A percentile compares a stretch with the other conserved stretches of the same genome.
These are phyloP conservation scores for Sporisorium reilianum DNA, from an alignment of 1,284 basidiomycete species.

Conservation along the genomic window DNA sequence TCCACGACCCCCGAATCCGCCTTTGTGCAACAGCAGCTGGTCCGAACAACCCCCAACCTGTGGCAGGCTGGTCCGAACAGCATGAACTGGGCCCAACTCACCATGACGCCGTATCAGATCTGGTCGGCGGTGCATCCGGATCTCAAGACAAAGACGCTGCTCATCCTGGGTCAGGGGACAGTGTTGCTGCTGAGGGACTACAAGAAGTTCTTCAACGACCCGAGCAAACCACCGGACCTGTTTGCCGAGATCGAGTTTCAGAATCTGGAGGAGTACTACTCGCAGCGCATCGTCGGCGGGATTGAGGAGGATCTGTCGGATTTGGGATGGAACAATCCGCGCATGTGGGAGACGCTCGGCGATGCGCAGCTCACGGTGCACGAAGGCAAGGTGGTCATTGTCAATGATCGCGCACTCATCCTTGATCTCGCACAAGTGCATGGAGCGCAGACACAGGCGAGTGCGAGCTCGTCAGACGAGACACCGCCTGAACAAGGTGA, in stretches of 20 bases:
- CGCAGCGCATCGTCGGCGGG: not conserved
- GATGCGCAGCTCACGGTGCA: slow-evolving; percentile 48
- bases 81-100: slow-evolving; percentile 41
- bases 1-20: slow-evolving; percentile 4
- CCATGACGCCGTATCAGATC: slow-evolving; percentile 43
- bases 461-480: not conserved
- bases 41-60: slow-evolving; percentile 12
- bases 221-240: slow-evolving; percentile 18
- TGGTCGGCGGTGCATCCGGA: slow-evolving; percentile 63
- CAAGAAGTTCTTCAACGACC: slow-evolving; percentile 37
- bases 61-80: slow-evolving; percentile 46
- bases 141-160: slow-evolving; percentile 53
- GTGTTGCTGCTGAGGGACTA: slow-evolving; percentile 58
- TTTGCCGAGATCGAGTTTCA: slow-evolving; percentile 46
- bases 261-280: slow-evolving; percentile 22
- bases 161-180: slow-evolving; percentile 53
- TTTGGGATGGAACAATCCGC: slow-evolving; percentile 31
- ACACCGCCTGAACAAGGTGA: not conserved
- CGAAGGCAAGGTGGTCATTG: slow-evolving; percentile 43
- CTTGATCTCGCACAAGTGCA: slow-evolving; percentile 14
- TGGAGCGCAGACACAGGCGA: not conserved
- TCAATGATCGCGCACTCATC: slow-evolving; percentile 27
- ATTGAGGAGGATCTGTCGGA: slow-evolving; percentile 13
- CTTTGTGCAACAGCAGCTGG: slow-evolving; percentile 12
- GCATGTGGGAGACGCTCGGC: slow-evolving; percentile 30